Base-by-base conservation (phyloP, 225 moss, liverwort and hornwort species). In the Lunularia cruciata region DNA sequence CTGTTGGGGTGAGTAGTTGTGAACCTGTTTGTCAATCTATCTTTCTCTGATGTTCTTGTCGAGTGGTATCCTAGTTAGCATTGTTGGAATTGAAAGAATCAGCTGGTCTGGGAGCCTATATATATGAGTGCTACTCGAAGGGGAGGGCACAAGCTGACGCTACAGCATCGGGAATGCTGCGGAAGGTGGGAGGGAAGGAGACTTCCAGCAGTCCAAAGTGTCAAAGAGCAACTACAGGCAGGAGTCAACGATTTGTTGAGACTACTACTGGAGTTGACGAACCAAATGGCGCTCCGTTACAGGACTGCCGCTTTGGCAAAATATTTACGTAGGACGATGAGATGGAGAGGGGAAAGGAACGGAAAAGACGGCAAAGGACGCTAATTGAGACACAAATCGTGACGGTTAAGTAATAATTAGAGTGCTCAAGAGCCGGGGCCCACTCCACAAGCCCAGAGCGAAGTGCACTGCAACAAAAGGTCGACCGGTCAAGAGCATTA, bases 351-450 rank as follows among this genome's bases (percentile, higher is more conserved):
- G 2, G 30, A 30, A 54, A 2, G n/a, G 55, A 55, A 13, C 55
- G 55, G 56, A 31, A 56, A 32, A 57, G 56, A 31, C 14, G 32
- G 31, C 31, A 26, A 52, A 18, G 56, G 56, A 32, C 31, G 31
- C 56, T 57, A 57, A 57, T 32, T 31, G 56, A 30, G 56, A 60
- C 12, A 60, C 28, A 6, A 45, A 23, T 43, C 27, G 30, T 46
- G 63, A 45, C 28, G 43, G 46, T 64, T 64, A 64, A 64, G 63
- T 27, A 64, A 46, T 64, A 45, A 64, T 30, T 43, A 64, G 45
- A 30, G 16, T 46, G 43, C 26, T 64, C 63, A 64, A 26, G 63
- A 30, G 40, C 27, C 27, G 43, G 63, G 63, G 63, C 63, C 63
- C 63, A 64, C 63, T 46, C 5, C 12, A 26, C 23, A 23, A 38